These are phyloP conservation scores for Glycine tomentella DNA, from an alignment of 306 rosid species.

Conservation along the genomic window DNA sequence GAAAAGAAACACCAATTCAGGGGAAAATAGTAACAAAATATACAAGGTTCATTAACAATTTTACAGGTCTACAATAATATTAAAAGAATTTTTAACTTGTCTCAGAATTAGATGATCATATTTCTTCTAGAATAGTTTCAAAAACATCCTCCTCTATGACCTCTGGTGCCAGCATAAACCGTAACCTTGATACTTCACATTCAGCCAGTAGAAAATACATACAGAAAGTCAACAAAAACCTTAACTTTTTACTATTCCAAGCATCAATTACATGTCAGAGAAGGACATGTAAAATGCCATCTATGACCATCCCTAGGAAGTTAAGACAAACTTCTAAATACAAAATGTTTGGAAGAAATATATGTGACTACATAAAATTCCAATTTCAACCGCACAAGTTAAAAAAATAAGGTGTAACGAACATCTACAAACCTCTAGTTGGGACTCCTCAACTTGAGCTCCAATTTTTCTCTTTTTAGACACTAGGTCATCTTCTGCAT, in stretches of 20 bases:
- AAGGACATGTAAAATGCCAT: slow-evolving; percentile 2
- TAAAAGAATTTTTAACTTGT: slow-evolving; percentile 6
- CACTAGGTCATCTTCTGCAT: slow-evolving; percentile 67
- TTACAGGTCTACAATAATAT: slow-evolving; percentile 11
- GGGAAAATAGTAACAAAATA: slow-evolving; percentile 15
- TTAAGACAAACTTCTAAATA: background rate
- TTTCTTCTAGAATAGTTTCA: slow-evolving; percentile 25
- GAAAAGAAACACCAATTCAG: slow-evolving; percentile 16
- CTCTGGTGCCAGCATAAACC: background rate
- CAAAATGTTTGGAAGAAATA: background rate
- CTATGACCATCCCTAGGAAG: background rate
- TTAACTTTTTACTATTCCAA: slow-evolving; percentile 4
- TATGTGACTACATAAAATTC: background rate
- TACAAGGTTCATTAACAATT: slow-evolving; percentile 9
- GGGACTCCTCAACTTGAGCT: slow-evolving; percentile 69
- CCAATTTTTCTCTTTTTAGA: slow-evolving; percentile 79
- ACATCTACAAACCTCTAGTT: slow-evolving; percentile 66
- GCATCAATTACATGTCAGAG: background rate
- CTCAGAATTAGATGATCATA: slow-evolving; percentile 18
- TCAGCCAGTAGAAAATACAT: slow-evolving; percentile 5
- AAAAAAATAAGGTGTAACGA: slow-evolving; percentile 23
- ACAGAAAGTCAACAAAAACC: background rate
- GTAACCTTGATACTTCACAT: background rate
- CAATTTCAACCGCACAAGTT: slow-evolving; percentile 4
- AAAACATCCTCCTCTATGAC: background rate